Percentiles rank a stretch among this genome's conserved stretches.
Evolutionary conservation across 2,329 filamentous ascomycete genomes (phyloP).

Genomic region (Colletotrichum nymphaeae): DNA sequence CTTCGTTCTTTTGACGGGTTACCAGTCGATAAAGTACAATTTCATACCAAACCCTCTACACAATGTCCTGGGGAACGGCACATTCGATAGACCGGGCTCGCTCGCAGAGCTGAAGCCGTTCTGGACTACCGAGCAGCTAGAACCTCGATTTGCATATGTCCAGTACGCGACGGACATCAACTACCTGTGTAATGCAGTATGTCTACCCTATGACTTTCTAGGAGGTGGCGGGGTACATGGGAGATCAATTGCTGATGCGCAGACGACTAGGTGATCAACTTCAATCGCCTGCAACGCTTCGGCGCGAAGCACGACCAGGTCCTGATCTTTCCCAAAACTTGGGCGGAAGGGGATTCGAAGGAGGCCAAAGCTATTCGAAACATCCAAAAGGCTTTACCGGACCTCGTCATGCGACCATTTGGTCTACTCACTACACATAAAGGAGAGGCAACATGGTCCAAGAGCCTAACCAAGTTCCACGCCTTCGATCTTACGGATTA

Average conservation of each 20-base stretch:
- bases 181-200: slow-evolving; percentile 59
- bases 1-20: slow-evolving; percentile 11
- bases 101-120: not conserved
- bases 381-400: slow-evolving; percentile 4
- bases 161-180: slow-evolving; percentile 61
- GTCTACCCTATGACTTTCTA: not conserved
- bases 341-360: slow-evolving; percentile 12
- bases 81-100: not conserved
- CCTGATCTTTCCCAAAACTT: slow-evolving; percentile 56
- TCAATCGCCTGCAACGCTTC: slow-evolving; percentile 56
- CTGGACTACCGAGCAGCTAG: not conserved
- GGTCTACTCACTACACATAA: slow-evolving; percentile 24
- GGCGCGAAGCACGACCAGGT: slow-evolving; percentile 56
- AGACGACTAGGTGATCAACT: slow-evolving; percentile 53
- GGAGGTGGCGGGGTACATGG: too few species aligned
- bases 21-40: not conserved
- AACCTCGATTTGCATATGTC: slow-evolving; percentile 55
- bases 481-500: slow-evolving; percentile 77
- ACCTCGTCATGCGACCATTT: slow-evolving; percentile 22
- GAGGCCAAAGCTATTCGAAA: slow-evolving; percentile 18
- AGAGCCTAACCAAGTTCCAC: slow-evolving; percentile 75
- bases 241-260: not conserved
- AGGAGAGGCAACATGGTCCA: slow-evolving; percentile 65
- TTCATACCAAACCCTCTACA: not conserved
- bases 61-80: not conserved